phyloP scores from a whole-genome alignment of 2,329 filamentous ascomycete species.

The Fusarium penzigii region DNA sequence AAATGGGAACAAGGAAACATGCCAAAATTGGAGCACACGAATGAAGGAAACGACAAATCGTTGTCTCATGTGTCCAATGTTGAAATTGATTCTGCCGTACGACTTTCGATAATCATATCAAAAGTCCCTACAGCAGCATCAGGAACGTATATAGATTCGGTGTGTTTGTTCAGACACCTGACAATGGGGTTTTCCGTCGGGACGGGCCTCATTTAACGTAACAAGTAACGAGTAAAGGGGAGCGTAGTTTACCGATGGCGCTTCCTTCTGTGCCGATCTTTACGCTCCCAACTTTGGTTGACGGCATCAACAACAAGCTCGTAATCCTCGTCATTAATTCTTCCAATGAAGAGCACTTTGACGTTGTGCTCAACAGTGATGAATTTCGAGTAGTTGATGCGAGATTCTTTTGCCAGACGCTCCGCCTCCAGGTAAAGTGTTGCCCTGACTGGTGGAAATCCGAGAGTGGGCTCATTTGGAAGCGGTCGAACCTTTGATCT shows the following conservation, averaged over 20 bases:
- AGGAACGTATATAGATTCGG: background rate
- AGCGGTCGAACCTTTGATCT: conserved; percentile 35
- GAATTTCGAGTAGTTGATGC: conserved; percentile 60
- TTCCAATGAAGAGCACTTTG: conserved; percentile 58
- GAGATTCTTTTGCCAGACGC: conserved; percentile 49
- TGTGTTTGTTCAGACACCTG: conserved; percentile 10
- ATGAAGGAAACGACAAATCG: background rate
- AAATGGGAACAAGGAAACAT: background rate
- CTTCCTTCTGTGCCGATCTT: conserved; percentile 39
- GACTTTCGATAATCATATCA: background rate
- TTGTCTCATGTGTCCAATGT: conserved; percentile 6
- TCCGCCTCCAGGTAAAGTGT: conserved; percentile 45
- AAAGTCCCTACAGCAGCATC: background rate
- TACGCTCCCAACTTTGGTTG: conserved; percentile 51
- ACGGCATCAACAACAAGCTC: conserved; percentile 46
- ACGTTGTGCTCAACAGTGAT: conserved; percentile 59
- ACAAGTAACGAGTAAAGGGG: conserved; percentile 14
- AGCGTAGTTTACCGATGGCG: conserved; percentile 18
- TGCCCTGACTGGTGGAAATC: conserved; percentile 48
- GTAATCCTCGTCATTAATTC: conserved; percentile 42
- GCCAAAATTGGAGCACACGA: background rate
- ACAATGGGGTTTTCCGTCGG: conserved; percentile 18
- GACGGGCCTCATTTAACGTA: conserved; percentile 27
- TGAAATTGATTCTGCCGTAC: background rate
- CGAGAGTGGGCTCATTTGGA: conserved; percentile 47